These are phyloP conservation scores for Ganoderma sinense DNA, from an alignment of 1,284 basidiomycete species.

Conservation along the genomic window DNA sequence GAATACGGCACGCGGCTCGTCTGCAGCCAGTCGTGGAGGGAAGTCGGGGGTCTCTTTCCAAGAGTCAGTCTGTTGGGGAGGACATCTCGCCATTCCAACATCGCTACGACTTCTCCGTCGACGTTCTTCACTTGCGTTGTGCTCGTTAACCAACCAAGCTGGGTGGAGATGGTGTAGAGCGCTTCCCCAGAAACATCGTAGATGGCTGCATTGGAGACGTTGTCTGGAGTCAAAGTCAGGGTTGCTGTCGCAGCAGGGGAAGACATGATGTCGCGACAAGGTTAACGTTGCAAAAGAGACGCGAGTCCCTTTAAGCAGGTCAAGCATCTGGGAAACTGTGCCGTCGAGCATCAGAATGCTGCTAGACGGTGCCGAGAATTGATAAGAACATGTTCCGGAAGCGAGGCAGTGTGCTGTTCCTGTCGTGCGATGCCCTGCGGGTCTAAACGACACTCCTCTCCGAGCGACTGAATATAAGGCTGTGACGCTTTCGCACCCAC, in stretches of 20 bases:
- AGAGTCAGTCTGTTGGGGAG: not conserved
- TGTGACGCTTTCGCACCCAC: not conserved
- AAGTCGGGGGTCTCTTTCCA: not conserved
- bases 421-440: not conserved
- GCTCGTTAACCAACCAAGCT: not conserved
- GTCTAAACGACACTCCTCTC: not conserved
- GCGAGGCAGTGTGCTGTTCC: not conserved
- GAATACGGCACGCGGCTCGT: not conserved
- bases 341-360: not conserved
- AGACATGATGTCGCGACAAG: not conserved
- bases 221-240: slow-evolving; percentile 48
- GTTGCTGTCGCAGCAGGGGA: slow-evolving; percentile 8
- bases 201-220: slow-evolving; percentile 51
- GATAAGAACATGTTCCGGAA: not conserved
- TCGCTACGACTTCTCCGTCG: not conserved
- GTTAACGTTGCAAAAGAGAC: not conserved
- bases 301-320: not conserved
- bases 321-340: not conserved
- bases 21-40: not conserved
- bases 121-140: not conserved
- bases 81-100: slow-evolving; percentile 42
- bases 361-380: not conserved
- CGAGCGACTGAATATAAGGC: not conserved
- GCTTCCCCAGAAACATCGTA: slow-evolving; percentile 28
- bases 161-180: not conserved